Evolutionary conservation across 441 rosid species (phyloP), one percentile per base, ranked within the genome.

Genomic region (Pelargonium australe): DNA sequence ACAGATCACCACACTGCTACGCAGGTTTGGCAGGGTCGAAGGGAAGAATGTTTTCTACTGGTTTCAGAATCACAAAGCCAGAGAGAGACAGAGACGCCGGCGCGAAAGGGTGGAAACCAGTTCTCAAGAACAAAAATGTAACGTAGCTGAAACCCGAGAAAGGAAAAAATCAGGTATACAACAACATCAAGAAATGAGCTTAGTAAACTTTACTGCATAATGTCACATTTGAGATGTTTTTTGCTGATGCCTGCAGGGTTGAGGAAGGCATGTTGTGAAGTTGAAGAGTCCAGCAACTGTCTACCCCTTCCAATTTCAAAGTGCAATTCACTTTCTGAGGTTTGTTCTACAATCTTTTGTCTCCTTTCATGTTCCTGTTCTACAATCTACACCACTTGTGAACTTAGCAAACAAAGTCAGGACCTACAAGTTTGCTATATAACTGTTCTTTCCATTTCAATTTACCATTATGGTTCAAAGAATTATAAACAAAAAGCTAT

Each of bases 41-140:
- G 92, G 89, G 3, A 89, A 87, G 75, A 89, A 87, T 66, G 90
- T 89, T 41, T 89, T 87, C 78, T 89, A 87, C 80, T 89, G 92
- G 95, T 87, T 89, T 76, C 95, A 89, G 66, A 89, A 87, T 68
- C 95, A 87, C 25, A 89, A 89, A 67, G 88, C 95, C 13, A 84
- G 89, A 77, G 95, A 89, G 61, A 66, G 90, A 57, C 86, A 73
- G 3, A 85, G 81, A 76, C 84, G 86, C 23, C 85, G 88, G 17
- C 87, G 86, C 9, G 70, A 58, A 67, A 66, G 28, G 64, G 25
- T 57, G 0, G 76, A 74, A 63, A 19, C 49, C 14, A 51, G 7
- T 40, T 49, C 0, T 66, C 61, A 62, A 25, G 74, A 68, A 69
- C 68, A 70, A 37, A 78, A 49, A 16, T 64, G 67, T 31, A 43